Conservation (phyloP, 805 yeast genomes). For the Sugiyamaella floridensis region DNA sequence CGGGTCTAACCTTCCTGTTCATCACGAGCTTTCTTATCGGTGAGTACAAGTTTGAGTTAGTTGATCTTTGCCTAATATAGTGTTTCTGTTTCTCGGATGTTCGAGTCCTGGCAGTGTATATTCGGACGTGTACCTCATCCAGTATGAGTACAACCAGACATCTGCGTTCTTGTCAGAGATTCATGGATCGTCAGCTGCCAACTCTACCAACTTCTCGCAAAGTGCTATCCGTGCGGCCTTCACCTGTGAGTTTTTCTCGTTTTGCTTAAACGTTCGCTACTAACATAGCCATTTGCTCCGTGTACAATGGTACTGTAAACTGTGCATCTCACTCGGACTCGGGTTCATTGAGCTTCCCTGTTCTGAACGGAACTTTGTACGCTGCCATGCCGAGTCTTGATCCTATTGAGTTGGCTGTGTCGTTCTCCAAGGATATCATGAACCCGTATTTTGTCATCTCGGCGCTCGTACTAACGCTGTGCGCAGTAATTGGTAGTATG, state of each 20-base stretch:
- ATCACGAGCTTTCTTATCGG: constrained; percentile 5
- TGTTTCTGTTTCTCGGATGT: constrained; percentile 18
- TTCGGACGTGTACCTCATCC: constrained; percentile 15
- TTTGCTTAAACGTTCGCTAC: neutral
- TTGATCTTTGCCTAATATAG: neutral
- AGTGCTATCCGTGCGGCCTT: constrained; percentile 16
- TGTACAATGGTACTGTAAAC: neutral
- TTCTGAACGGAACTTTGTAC: neutral
- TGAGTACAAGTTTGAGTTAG: too few relatives aligned
- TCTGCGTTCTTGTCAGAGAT: constrained; percentile 5
- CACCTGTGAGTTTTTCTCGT: neutral
- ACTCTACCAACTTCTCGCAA: constrained; percentile 4
- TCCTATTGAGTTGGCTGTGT: constrained; percentile 15
- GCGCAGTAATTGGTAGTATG: constrained; percentile 7
- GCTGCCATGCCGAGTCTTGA: constrained; percentile 2
- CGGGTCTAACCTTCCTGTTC: constrained; percentile 1
- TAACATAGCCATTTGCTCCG: constrained; percentile 15
- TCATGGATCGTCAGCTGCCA: neutral
- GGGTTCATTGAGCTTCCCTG: constrained; percentile 1
- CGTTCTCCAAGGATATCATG: constrained; percentile 15
- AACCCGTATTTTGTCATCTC: constrained; percentile 13
- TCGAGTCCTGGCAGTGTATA: constrained; percentile 9
- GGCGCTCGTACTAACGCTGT: constrained; percentile 11
- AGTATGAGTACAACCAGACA: constrained; percentile 13
- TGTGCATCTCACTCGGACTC: constrained; percentile 10